Conservation (phyloP, 805 yeast genomes). For the Diddensiella caesifluorescens region DNA sequence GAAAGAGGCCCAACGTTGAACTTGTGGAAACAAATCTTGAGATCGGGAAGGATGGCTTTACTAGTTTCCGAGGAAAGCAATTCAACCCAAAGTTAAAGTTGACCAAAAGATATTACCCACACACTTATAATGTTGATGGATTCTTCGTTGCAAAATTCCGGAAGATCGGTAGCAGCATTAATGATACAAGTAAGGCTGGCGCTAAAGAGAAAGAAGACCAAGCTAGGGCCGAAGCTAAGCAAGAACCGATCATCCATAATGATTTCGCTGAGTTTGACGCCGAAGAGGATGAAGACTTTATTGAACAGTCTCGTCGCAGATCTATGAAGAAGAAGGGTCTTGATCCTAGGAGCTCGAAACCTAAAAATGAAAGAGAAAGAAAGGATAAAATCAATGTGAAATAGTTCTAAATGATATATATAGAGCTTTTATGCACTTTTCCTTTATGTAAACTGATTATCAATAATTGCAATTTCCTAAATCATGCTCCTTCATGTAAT, state of each 20-base stretch:
- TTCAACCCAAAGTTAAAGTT: constrained; percentile 71
- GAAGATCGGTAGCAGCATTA: constrained; percentile 81
- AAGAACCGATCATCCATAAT: constrained; percentile 58
- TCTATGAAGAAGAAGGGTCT: constrained; percentile 32
- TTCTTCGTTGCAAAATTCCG: constrained; percentile 95
- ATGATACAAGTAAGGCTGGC: constrained; percentile 79
- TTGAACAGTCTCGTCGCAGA: constrained; percentile 47
- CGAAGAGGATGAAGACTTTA: constrained; percentile 66
- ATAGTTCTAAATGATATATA: background rate
- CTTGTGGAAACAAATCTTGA: constrained; percentile 87
- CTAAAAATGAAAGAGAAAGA: background rate
- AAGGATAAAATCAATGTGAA: background rate
- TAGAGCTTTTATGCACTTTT: background rate
- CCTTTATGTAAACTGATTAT: background rate
- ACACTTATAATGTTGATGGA: constrained; percentile 97
- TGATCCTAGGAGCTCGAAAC: constrained; percentile 22
- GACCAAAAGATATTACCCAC: constrained; percentile 96
- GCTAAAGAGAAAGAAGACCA: constrained; percentile 77
- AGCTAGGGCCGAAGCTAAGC: constrained; percentile 77
- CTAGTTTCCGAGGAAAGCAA: constrained; percentile 86
- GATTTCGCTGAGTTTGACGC: constrained; percentile 83
- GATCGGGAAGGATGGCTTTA: constrained; percentile 95
- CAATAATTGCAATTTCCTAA: constrained; percentile 49
- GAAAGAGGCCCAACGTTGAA: constrained; percentile 94
- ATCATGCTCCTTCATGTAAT: constrained; percentile 80